Evolutionary conservation across 257 asterid species (phyloP), one percentile per base, ranked within the genome.

Genomic region (Eustoma russellianum): DNA sequence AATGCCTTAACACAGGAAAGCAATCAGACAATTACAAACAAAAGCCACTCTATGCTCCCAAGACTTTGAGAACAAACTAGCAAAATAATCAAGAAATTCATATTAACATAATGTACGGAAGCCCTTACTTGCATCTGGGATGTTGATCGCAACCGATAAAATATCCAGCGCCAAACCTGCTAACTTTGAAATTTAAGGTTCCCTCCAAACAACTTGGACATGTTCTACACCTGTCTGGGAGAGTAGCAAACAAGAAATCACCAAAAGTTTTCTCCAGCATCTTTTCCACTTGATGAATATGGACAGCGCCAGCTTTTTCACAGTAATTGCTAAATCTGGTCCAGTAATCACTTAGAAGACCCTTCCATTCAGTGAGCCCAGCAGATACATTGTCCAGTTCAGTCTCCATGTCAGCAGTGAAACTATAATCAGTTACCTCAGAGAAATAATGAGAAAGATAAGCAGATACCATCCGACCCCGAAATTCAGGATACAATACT

Each of bases 321-420:
- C 95, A 87, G 52, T 87, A 82, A 70, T 87, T 78, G 73, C 85
- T 82, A 73, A 87, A 91, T 71, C 96, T 84, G 60, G 84, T 79
- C 98, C 96, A 91, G 48, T 91, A 91, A 79, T 91, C 97, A 66
- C 57, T 76, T 48, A 91, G 70, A 70, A 91, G 98, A 63, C 95
- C 98, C 68, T 87, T 91, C 98, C 98, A 91, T 64, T 91, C 98
- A 49, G 96, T 87, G 58, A 66, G 64, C 57, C 95, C 96, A 67
- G 86, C 88, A 17, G 96, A 87, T 60, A 91, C 96, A 68, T 91
- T 91, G 67, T 91, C 98, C 28, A 91, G 95, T 62, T 91, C 96
- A 61, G 85, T 80, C 83, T 87, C 96, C 96, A 91, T 91, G 55
- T 87, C 96, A 18, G 98, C 94, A 56, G 98, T 91, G 83, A 91